Base-by-base conservation (phyloP, 495 filamentous ascomycete species). In the Jackrogersella multiformis region DNA sequence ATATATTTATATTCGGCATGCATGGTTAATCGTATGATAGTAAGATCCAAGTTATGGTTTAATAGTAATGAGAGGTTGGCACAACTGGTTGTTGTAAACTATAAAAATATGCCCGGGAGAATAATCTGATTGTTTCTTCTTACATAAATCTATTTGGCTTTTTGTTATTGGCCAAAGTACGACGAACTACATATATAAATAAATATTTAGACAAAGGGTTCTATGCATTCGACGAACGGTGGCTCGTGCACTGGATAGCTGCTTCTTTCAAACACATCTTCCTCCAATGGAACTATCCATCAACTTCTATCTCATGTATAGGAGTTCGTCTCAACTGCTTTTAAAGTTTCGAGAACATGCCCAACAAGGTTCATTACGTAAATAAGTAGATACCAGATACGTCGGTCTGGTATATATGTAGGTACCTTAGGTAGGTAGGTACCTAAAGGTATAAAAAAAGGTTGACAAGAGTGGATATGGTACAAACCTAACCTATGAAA, bases 391-490 rank as follows among this genome's bases (percentile, higher is more conserved):
- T n/a, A n/a, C n/a, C n/a, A n/a, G n/a, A n/a, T n/a, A n/a, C n/a
- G n/a, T n/a, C n/a, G n/a, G n/a, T n/a, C n/a, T n/a, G n/a, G n/a
- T n/a, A n/a, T n/a, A n/a, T n/a, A n/a, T n/a, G n/a, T n/a, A n/a
- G 26, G 3, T 30, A 7, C 26, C 26, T 30, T 30, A 4, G 7
- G 7, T 30, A 51, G 15, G 4, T 13, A 49, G 5, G 23, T 16
- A 26, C n/a, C 13, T 8, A 12, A 8, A 34, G 9, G 46, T 16
- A 1, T 35, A 52, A 46, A 5, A 6, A 16, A 46, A 48, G 24
- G 48, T 58, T 48, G 28, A 48, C 32, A 58, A 46, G 38, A n/a
- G 28, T 36, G 42, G 49, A 58, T 26, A 45, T 9, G 44, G 45
- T 42, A 58, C 36, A 23, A n/a, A 36, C 28, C 6, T 35, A 46